Conservation (phyloP, 345 rosid genomes). For the Gossypioides kirkii region DNA sequence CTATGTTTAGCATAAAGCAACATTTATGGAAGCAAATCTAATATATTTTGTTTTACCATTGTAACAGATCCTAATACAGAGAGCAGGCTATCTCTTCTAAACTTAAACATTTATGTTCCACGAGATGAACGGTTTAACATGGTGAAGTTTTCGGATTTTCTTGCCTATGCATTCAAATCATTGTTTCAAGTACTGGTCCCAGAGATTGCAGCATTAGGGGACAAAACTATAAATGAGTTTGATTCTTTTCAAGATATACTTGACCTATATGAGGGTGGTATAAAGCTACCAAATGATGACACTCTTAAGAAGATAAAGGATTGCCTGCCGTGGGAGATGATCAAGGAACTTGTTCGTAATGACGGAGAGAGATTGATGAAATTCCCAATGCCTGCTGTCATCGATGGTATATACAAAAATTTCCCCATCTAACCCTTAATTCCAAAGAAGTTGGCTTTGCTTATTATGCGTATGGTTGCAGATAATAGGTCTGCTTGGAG, state of each 20-base stretch:
- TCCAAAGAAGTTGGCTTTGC: neutral
- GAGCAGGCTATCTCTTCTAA: conserved; percentile 67
- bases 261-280: conserved; percentile 63
- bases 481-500: conserved; percentile 65
- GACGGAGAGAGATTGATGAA: conserved; percentile 70
- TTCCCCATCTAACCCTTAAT: neutral
- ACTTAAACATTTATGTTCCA: conserved; percentile 75
- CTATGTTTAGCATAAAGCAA: neutral
- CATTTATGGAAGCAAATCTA: conserved; percentile 4
- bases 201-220: conserved; percentile 56
- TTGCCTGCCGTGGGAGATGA: conserved; percentile 76
- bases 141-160: conserved; percentile 78
- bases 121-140: conserved; percentile 80
- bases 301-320: conserved; percentile 47
- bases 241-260: conserved; percentile 68
- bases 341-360: conserved; percentile 72
- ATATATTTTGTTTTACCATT: conserved; percentile 7
- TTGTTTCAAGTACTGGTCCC: conserved; percentile 58
- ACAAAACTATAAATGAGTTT: conserved; percentile 80
- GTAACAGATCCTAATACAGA: conserved; percentile 56
- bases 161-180: conserved; percentile 76
- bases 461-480: conserved; percentile 16
- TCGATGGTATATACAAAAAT: conserved; percentile 47
- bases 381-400: conserved; percentile 79
- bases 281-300: conserved; percentile 34